phyloP scores from a whole-genome alignment of 345 rosid species.

The Aegle marmelos region DNA sequence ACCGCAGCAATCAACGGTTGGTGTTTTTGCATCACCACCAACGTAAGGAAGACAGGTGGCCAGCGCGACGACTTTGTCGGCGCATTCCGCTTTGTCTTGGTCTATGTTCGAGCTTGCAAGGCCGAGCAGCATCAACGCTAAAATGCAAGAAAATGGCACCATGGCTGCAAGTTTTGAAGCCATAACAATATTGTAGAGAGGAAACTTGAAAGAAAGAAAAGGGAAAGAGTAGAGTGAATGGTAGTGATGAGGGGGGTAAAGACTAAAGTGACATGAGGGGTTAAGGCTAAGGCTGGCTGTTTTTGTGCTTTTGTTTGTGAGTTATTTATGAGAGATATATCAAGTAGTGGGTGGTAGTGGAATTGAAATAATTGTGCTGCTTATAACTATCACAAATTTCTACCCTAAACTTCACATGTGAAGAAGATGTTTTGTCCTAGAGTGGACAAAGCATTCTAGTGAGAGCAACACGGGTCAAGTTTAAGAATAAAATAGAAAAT shows the following conservation, averaged over 20 bases:
- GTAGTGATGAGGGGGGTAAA: background rate
- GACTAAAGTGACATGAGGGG: no score
- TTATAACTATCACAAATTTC: no score
- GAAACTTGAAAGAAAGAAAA: background rate
- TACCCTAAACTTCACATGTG: background rate
- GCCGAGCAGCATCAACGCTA: constrained; percentile 27
- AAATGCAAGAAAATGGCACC: background rate
- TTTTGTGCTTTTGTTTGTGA: background rate
- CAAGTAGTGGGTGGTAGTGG: background rate
- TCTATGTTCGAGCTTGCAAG: constrained; percentile 41
- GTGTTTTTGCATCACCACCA: constrained; percentile 57
- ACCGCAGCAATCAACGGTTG: constrained; percentile 67
- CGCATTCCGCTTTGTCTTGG: constrained; percentile 69
- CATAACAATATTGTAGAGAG: background rate
- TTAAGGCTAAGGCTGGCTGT: background rate
- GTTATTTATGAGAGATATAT: background rate
- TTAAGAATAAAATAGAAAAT: background rate
- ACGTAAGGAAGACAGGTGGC: constrained; percentile 71
- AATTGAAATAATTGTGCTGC: background rate
- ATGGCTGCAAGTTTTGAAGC: background rate
- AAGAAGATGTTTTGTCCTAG: background rate
- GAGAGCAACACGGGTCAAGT: background rate
- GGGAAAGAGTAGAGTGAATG: no score
- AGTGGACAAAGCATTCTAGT: background rate
- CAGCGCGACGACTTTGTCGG: constrained; percentile 44